A percentile compares a stretch with the other conserved stretches of the same genome.
Evolutionary conservation across 192 early-diverging fungal species (phyloP).

Genomic region (Podochytrium sp.): DNA sequence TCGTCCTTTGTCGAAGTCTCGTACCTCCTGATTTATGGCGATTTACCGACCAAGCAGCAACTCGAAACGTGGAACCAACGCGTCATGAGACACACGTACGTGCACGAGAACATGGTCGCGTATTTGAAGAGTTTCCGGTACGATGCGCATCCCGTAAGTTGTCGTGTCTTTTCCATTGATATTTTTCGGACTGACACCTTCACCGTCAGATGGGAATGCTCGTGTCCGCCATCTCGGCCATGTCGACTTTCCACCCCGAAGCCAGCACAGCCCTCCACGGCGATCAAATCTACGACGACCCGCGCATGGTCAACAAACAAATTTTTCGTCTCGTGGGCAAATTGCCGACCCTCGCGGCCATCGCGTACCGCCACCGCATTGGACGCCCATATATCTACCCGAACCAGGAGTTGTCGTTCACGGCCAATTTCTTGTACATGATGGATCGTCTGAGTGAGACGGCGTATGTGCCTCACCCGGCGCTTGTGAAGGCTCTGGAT

Average conservation of each 20-base stretch:
- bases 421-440: slow-evolving; percentile 74
- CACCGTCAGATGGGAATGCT: slow-evolving; percentile 52
- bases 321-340: slow-evolving; percentile 72
- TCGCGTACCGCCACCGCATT: slow-evolving; percentile 63
- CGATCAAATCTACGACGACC: slow-evolving; percentile 49
- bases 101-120: slow-evolving; percentile 61
- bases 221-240: slow-evolving; percentile 55
- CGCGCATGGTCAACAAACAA: slow-evolving; percentile 64
- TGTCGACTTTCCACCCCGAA: slow-evolving; percentile 74
- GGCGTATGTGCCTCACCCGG: slow-evolving; percentile 63
- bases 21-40: slow-evolving; percentile 68
- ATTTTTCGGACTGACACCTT: background rate
- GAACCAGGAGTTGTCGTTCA: slow-evolving; percentile 56
- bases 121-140: slow-evolving; percentile 59
- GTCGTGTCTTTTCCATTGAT: slow-evolving; percentile 16
- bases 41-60: slow-evolving; percentile 59
- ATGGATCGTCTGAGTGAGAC: slow-evolving; percentile 64
- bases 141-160: slow-evolving; percentile 66
- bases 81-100: slow-evolving; percentile 62
- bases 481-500: slow-evolving; percentile 64
- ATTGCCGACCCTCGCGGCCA: slow-evolving; percentile 66
- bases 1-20: slow-evolving; percentile 70
- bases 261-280: slow-evolving; percentile 68
- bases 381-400: slow-evolving; percentile 59
- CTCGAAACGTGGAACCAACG: slow-evolving; percentile 50